Base-by-base conservation (phyloP, 495 filamentous ascomycete species). In the Parathielavia hyrcaniae region DNA sequence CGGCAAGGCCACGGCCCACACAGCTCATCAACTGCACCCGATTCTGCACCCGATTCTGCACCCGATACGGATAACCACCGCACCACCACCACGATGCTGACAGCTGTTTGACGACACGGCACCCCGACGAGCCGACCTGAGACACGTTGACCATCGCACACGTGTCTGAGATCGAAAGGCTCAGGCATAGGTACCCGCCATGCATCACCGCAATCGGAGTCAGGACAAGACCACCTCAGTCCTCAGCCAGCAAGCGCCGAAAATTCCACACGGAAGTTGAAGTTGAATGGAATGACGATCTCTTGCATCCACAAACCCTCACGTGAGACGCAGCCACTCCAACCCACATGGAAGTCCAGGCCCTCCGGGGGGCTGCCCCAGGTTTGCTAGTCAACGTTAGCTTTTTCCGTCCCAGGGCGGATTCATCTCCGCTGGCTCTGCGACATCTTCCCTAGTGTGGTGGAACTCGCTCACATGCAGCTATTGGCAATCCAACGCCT, bases 371-470 rank as follows among this genome's bases (percentile, higher is more conserved):
- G 53, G 43, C 32, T 47, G 48, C 34, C 53, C 53, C 44, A 23
- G 35, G 19, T 38, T 55, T 40, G 9, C 53, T 55, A n/a, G n/a
- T n/a, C n/a, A n/a, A n/a, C n/a, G n/a, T n/a, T n/a, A 55, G 16
- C 53, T 44, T 17, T 4, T 47, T 47, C 1, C 12, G 44, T 9
- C 17, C 19, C 53, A 43, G 43, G 48, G 48, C 48, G 26, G 26
- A 30, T 30, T n/a, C n/a, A 30, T 30, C 2, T 6, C 2, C 26
- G 2, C 26, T 30, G 3, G 6, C 26, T 30, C 2, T 30, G 26
- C 26, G 32, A 22, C 43, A n/a, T 26, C 43, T 39, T 40, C 43
- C 53, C 39, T 26, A 19, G 2, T 53, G n/a, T n/a, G n/a, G n/a
- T n/a, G n/a, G n/a, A n/a, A n/a, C n/a, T n/a, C n/a, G n/a, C n/a